Percentiles rank a stretch among this genome's conserved stretches.
These are phyloP conservation scores for Salix arbutifolia DNA, from an alignment of 345 rosid genomes.

Conservation along the genomic window DNA sequence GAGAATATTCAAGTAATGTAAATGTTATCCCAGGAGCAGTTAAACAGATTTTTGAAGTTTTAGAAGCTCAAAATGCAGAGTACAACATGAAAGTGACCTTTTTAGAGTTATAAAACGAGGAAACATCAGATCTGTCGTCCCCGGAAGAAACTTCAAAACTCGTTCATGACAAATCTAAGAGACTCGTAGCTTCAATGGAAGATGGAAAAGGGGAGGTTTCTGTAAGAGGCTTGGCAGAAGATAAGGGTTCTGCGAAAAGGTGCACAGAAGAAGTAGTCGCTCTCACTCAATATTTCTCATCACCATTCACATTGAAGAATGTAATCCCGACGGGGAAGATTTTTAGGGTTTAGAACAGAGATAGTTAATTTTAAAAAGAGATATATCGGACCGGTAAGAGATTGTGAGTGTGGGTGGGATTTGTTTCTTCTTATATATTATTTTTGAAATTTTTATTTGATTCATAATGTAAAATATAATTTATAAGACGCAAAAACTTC, in stretches of 20 bases:
- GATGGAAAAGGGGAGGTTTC: constrained; percentile 96
- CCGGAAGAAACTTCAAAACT: constrained; percentile 71
- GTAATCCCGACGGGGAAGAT: constrained; percentile 97
- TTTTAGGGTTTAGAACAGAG: too few relatives aligned
- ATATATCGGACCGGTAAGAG: too few relatives aligned
- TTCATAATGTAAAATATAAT: too few relatives aligned
- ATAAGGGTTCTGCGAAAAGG: constrained; percentile 93
- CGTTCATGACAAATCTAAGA: constrained; percentile 82
- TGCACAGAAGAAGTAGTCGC: constrained; percentile 98
- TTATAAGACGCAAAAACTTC: too few relatives aligned
- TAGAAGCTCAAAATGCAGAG: constrained; percentile 86
- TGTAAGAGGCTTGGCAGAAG: constrained; percentile 96
- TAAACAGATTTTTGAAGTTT: constrained; percentile 77
- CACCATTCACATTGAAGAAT: constrained; percentile 95
- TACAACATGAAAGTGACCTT: constrained; percentile 97
- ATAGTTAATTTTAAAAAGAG: too few relatives aligned
- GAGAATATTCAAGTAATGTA: constrained; percentile 89
- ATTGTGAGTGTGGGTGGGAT: too few relatives aligned
- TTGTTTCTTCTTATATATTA: too few relatives aligned
- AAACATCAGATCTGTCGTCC: constrained; percentile 93
- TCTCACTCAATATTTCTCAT: constrained; percentile 95
- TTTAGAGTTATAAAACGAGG: constrained; percentile 89
- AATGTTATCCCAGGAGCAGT: constrained; percentile 97
- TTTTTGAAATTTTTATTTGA: too few relatives aligned
- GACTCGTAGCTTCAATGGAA: constrained; percentile 93